Conservation (phyloP, 768 basidiomycete genomes). For the Pulveroboletus sp. region DNA sequence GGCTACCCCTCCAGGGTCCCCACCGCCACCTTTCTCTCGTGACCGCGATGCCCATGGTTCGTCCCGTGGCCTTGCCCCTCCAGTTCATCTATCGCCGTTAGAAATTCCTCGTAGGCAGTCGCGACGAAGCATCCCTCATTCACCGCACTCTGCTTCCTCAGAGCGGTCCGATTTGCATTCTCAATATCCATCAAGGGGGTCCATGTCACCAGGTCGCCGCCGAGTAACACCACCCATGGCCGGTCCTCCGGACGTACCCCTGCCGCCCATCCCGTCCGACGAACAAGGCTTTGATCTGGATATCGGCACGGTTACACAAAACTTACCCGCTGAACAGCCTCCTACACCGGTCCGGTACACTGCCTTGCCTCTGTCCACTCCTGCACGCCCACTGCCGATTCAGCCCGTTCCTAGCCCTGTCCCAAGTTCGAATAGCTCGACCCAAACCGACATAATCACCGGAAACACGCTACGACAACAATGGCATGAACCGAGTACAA, state of each 20-base stretch:
- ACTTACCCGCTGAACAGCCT: background rate
- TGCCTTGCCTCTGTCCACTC: background rate
- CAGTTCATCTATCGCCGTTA: background rate
- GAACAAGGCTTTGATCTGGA: background rate
- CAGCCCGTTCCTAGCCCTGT: conserved; percentile 18
- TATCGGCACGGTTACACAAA: background rate
- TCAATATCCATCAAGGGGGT: background rate
- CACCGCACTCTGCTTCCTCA: conserved; percentile 3
- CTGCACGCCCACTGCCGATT: conserved; percentile 13
- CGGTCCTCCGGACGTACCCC: conserved; percentile 15
- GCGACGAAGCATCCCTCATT: background rate
- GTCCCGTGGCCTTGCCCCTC: background rate
- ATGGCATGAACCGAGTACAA: conserved; percentile 2
- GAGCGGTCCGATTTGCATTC: conserved; percentile 5
- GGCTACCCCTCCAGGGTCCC: conserved; percentile 1
- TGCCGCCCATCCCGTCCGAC: conserved; percentile 21
- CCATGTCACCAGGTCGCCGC: conserved; percentile 1
- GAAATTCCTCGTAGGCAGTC: background rate
- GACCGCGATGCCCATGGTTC: background rate
- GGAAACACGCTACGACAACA: conserved; percentile 2
- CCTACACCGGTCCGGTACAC: conserved; percentile 2
- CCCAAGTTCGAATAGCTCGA: conserved; percentile 8
- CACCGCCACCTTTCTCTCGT: background rate
- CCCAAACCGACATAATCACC: background rate
- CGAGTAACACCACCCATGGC: conserved; percentile 9